Evolutionary conservation across 257 asterid species (phyloP), one percentile per base, ranked within the genome.

Genomic region (Mentha longifolia): DNA sequence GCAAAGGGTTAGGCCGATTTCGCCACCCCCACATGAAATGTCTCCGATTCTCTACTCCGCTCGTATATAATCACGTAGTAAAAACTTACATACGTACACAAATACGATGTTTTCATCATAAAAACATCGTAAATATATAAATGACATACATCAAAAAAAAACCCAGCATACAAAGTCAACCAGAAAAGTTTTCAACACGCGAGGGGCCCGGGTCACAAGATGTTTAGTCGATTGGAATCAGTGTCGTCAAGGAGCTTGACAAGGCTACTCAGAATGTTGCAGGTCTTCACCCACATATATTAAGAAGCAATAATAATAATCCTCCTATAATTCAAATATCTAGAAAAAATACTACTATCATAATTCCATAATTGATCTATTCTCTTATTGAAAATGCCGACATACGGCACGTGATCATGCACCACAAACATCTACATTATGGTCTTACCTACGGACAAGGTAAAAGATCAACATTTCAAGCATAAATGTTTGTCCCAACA

Each of bases 381-480:
- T n/a, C 20, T 33, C 13, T 45, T 59, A 9, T 56, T 59, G 12
- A 35, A 46, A 64, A 63, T 74, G 59, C 79, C 74, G 79, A 78
- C 83, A 78, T 3, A 6, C 65, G 58, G 54, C 79, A 78, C 74
- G 76, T 78, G 76, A 73, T 47, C 28, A 55, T 62, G 70, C 74
- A 50, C 71, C 74, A 72, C 67, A 67, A 49, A 59, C 66, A 71
- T 17, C 19, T 42, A 15, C 22, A 14, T 14, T 70, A 52, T 61
- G 67, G 57, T 49, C 61, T 69, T 61, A 76, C 60, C 50, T 46
- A 37, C 41, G 45, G 59, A 57, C 76, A 76, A 76, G 65, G 55
- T 47, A 33, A 73, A 64, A 61, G 50, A 49, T 25, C 16, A 28
- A 20, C 43, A 25, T 25, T 54, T 54, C 28, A 7, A 70, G 46